Conservation (phyloP, 2,329 filamentous ascomycete species). For the Hymenoscyphus repandus region DNA sequence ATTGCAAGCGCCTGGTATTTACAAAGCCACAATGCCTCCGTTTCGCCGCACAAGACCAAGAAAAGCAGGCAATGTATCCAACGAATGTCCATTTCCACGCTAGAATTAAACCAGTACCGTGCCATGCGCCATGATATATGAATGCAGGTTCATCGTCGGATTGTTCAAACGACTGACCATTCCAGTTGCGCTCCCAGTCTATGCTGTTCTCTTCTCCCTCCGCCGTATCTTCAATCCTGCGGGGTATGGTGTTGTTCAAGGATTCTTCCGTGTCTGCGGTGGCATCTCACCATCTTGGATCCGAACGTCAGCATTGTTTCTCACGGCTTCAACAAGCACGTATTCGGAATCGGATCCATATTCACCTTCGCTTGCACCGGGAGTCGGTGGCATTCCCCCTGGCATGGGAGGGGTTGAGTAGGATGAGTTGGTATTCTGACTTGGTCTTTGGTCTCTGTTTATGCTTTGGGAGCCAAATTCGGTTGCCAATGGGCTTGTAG, state of each 20-base stretch:
- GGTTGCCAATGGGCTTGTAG: constrained; percentile 17
- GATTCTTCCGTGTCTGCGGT: constrained; percentile 7
- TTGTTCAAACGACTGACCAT: not conserved
- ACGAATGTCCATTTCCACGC: constrained; percentile 1
- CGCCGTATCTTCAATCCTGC: not conserved
- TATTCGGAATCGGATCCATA: constrained; percentile 25
- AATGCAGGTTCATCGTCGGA: not conserved
- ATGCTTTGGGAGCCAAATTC: constrained; percentile 11
- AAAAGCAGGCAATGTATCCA: constrained; percentile 2
- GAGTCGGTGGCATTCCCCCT: constrained; percentile 30
- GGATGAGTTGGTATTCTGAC: constrained; percentile 5
- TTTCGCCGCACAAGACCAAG: constrained; percentile 9
- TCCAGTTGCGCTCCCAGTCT: not conserved
- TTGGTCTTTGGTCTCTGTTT: constrained; percentile 8
- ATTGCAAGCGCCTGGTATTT: constrained; percentile 24
- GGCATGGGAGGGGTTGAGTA: constrained; percentile 17
- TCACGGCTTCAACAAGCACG: constrained; percentile 19
- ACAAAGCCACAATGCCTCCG: constrained; percentile 15
- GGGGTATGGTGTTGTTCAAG: not conserved
- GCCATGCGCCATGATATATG: not conserved
- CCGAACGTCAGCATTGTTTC: constrained; percentile 21
- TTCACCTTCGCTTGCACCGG: constrained; percentile 33
- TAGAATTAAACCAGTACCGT: not conserved
- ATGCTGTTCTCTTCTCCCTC: not conserved
- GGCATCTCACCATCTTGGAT: constrained; percentile 25